A percentile compares a stretch with the other conserved stretches of the same genome.
These are phyloP conservation scores for Penicillium crystallinum DNA, from an alignment of 495 filamentous ascomycete species.

Conservation along the genomic window DNA sequence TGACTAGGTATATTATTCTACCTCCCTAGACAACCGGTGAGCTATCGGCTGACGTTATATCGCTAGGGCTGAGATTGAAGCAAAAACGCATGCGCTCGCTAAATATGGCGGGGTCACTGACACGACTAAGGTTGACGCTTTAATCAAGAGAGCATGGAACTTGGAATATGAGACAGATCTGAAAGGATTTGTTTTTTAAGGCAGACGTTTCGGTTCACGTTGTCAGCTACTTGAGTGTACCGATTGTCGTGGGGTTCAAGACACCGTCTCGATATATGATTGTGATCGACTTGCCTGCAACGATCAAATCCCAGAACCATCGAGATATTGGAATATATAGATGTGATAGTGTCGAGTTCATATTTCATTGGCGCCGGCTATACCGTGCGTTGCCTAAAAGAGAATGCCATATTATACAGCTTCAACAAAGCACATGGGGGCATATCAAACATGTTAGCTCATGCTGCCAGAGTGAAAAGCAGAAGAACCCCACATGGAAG, in stretches of 20 bases:
- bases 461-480: slow-evolving; percentile 3
- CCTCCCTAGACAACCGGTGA: neutral
- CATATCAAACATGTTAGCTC: slow-evolving; percentile 17
- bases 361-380: neutral
- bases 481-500: slow-evolving; percentile 4
- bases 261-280: neutral
- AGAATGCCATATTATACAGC: slow-evolving; percentile 23
- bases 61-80: slow-evolving; percentile 25
- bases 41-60: neutral
- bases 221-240: no score
- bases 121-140: slow-evolving; percentile 10
- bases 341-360: neutral
- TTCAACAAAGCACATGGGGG: slow-evolving; percentile 21
- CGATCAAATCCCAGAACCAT: no score
- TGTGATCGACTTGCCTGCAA: no score
- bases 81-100: slow-evolving; percentile 20
- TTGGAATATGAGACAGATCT: slow-evolving; percentile 19
- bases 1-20: slow-evolving; percentile 24
- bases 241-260: no score
- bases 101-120: slow-evolving; percentile 26
- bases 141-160: slow-evolving; percentile 28
- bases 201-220: no score
- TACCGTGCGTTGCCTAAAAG: neutral
- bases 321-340: neutral
- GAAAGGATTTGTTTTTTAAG: slow-evolving; percentile 20